Percentiles rank a stretch among this genome's conserved stretches.
Evolutionary conservation across 2,329 filamentous ascomycete genomes (phyloP).

Genomic region (Arthrinium puccinioides): DNA sequence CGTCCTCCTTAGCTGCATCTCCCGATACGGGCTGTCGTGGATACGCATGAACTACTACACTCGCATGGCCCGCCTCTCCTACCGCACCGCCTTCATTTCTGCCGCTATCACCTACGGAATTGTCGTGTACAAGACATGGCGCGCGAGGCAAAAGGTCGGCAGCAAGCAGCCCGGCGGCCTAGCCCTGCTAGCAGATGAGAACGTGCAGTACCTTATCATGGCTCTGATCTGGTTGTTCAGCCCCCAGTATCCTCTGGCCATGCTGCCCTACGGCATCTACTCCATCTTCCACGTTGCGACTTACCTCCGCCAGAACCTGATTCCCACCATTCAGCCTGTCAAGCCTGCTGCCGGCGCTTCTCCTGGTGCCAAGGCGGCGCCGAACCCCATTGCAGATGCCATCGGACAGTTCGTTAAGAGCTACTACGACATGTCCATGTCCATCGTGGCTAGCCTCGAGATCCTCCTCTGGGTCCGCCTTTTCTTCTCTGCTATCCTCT

Average conservation of each 20-base stretch:
- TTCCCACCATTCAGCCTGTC: slow-evolving; percentile 75
- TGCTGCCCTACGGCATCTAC: slow-evolving; percentile 94
- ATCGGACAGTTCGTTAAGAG: slow-evolving; percentile 95
- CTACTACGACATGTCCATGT: slow-evolving; percentile 97
- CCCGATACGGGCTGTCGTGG: slow-evolving; percentile 80
- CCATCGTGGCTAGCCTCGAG: slow-evolving; percentile 81
- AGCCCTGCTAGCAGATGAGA: slow-evolving; percentile 77
- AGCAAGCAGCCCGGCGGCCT: slow-evolving; percentile 51
- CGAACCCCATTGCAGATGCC: slow-evolving; percentile 63
- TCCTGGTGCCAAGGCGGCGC: slow-evolving; percentile 46
- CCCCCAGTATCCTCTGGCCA: slow-evolving; percentile 80
- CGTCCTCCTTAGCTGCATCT: slow-evolving; percentile 72
- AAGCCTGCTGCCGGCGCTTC: slow-evolving; percentile 49
- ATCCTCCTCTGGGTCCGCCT: slow-evolving; percentile 82
- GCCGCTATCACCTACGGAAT: slow-evolving; percentile 94
- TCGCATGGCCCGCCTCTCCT: slow-evolving; percentile 70
- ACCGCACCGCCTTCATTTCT: slow-evolving; percentile 83
- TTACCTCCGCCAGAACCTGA: slow-evolving; percentile 87
- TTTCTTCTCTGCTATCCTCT: slow-evolving; percentile 72
- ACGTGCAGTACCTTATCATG: slow-evolving; percentile 95
- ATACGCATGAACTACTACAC: slow-evolving; percentile 82
- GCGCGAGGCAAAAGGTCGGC: slow-evolving; percentile 72
- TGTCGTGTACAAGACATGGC: slow-evolving; percentile 95
- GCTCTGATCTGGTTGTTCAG: slow-evolving; percentile 91
- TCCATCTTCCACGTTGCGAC: slow-evolving; percentile 98